Evolutionary conservation across 2,329 filamentous ascomycete genomes (phyloP).

Genomic region (Aspergillus sp.): DNA sequence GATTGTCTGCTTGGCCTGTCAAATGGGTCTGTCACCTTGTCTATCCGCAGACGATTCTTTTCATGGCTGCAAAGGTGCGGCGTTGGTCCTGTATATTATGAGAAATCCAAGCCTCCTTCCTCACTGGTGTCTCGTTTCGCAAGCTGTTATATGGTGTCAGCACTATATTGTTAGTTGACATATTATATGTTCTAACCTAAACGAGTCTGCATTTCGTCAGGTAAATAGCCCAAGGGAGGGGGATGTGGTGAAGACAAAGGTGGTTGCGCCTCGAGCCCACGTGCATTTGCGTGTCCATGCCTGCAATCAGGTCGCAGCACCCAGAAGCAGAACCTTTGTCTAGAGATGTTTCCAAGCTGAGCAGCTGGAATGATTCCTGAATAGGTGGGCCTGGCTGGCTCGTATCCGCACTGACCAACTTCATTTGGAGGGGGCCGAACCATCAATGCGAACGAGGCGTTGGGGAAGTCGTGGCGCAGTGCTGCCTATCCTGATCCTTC

Average conservation of each 20-base stretch:
- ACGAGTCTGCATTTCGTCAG: not conserved
- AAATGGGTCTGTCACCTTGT: slow-evolving; percentile 14
- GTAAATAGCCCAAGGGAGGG: not conserved
- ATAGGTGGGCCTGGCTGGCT: not conserved
- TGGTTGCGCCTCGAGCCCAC: not conserved
- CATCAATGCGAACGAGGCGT: not conserved
- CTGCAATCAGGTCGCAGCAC: not conserved
- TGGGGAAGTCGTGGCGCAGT: slow-evolving; percentile 10
- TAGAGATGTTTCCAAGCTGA: not conserved
- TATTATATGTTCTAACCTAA: not conserved
- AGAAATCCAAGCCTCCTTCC: slow-evolving; percentile 10
- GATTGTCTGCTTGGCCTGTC: slow-evolving; percentile 10
- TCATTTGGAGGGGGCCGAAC: not conserved
- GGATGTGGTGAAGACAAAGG: not conserved
- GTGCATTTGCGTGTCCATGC: not conserved
- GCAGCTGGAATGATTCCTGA: not conserved
- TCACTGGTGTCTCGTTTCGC: not conserved
- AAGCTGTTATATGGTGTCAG: not conserved
- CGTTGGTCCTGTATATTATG: slow-evolving; percentile 29
- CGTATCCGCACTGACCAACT: not conserved
- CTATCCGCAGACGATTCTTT: not conserved
- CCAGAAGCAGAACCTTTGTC: not conserved
- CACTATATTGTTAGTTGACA: not conserved
- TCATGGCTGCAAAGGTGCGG: slow-evolving; percentile 10
- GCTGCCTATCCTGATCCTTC: slow-evolving; percentile 9